These are phyloP conservation scores for Trametes sanguinea DNA, from an alignment of 768 basidiomycete species.

Conservation along the genomic window DNA sequence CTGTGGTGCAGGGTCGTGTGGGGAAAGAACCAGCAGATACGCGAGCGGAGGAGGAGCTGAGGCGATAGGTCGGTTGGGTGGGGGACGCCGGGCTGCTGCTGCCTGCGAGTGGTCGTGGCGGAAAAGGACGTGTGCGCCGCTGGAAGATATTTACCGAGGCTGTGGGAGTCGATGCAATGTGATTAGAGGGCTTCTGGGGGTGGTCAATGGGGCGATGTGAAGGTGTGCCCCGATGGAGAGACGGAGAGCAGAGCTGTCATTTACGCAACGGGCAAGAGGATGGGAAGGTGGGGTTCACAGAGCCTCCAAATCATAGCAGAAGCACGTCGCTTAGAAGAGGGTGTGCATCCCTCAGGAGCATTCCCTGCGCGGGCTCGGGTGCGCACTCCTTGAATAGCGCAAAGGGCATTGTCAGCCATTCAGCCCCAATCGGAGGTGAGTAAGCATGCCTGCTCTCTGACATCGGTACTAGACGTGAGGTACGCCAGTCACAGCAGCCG, in stretches of 20 bases:
- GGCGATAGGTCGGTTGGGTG: neutral
- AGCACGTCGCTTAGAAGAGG: neutral
- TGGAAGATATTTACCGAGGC: neutral
- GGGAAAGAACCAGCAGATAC: neutral
- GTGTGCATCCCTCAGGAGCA: neutral
- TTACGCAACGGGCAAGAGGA: neutral
- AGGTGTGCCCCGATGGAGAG: neutral
- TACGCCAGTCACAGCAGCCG: slow-evolving; percentile 5
- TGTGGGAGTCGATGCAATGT: neutral
- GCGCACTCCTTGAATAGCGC: neutral
- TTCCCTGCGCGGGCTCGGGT: no score
- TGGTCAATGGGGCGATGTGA: neutral
- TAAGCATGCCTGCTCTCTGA: neutral
- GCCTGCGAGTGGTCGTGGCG: neutral
- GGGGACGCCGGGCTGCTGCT: no score
- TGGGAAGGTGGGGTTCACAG: neutral
- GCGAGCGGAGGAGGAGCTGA: neutral
- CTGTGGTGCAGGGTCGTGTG: neutral
- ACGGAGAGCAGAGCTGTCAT: slow-evolving; percentile 1
- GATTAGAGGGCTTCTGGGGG: no score
- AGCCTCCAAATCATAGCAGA: neutral
- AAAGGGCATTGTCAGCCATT: neutral
- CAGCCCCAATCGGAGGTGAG: neutral
- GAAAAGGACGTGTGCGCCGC: slow-evolving; percentile 1
- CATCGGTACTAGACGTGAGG: neutral